Base-by-base conservation (phyloP, 1,139 yeast genomes). In the Debaryomyces coudertii region DNA sequence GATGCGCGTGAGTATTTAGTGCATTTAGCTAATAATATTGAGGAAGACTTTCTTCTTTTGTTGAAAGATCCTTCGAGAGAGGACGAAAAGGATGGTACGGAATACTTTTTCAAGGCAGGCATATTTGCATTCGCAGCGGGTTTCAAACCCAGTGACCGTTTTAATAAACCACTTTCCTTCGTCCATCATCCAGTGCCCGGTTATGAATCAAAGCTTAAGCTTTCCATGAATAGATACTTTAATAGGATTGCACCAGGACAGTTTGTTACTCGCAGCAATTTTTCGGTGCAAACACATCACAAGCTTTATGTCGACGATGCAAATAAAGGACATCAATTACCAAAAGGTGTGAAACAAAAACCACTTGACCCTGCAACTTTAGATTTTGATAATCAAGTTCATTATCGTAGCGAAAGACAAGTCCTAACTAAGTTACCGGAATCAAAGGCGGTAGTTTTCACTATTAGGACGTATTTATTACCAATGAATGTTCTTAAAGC, bases 201-300 rank as follows among this genome's bases (percentile, higher is more conserved):
- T 48, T 74, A 74, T 49, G 47, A 56, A 34, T 47, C 57, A 4
- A 57, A 73, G 29, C 59, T 74, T 20, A 58, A 65, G 43, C 52
- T 61, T 5, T 63, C 76, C 1, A 74, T 73, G 78, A 61, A 58
- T 12, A 61, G 70, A 36, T 73, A 73, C 47, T 73, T 74, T 52
- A 66, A 67, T 46, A 61, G 71, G 39, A 50, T 73, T 24, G 58
- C 66, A 41, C 68, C 72, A 3, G 59, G 56, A 15, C 74, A 73
- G 50, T 58, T 73, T 39, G 73, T 77, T 76, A 66, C 65, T 3
- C 53, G 79, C 33, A 61, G 58, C 41, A 74, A 74, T 50, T 73
- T 78, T 77, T 63, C 75, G 0, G 54, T 73, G n/a, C 78, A 73
- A 50, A 71, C 80, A 5, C 87, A 83, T 54, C 54, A 62, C 4